phyloP scores from a whole-genome alignment of 352 stramenopile genomes.

The Phytophthora podocarpi region DNA sequence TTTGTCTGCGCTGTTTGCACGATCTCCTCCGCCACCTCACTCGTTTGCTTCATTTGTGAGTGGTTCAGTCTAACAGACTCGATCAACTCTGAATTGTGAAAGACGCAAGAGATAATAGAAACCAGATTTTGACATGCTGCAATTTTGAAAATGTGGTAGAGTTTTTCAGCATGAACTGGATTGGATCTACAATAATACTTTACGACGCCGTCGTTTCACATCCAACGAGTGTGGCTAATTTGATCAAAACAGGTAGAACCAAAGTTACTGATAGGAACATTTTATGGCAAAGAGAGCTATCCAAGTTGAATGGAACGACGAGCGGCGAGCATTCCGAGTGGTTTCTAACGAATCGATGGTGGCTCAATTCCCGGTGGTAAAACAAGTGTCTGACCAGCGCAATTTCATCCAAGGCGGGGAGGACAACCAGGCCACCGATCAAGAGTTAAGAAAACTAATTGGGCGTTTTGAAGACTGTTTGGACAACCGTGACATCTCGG shows the following conservation, averaged over 20 bases:
- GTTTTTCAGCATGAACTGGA: too few relatives aligned
- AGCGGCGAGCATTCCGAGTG: slow-evolving; percentile 12
- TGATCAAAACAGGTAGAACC: too few relatives aligned
- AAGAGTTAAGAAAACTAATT: slow-evolving; percentile 5
- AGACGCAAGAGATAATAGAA: slow-evolving; percentile 26
- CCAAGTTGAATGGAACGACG: slow-evolving; percentile 6
- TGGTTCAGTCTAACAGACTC: slow-evolving; percentile 17
- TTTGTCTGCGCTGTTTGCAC: background rate
- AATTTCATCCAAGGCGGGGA: background rate
- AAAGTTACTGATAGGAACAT: too few relatives aligned
- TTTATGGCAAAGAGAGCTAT: too few relatives aligned
- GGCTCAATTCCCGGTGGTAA: slow-evolving; percentile 1
- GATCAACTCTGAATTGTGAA: background rate
- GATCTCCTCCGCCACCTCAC: slow-evolving; percentile 38
- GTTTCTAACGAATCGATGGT: slow-evolving; percentile 5
- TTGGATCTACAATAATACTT: too few relatives aligned
- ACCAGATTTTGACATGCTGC: background rate
- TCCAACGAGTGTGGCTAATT: too few relatives aligned
- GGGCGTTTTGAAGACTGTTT: slow-evolving; percentile 3
- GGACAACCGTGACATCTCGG: background rate
- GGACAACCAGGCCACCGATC: slow-evolving; percentile 3
- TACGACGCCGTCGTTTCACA: too few relatives aligned
- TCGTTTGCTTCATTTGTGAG: background rate
- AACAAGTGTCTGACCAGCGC: background rate
- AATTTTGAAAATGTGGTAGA: background rate